A percentile compares a stretch with the other conserved stretches of the same genome.
phyloP scores from a whole-genome alignment of 768 basidiomycete genomes.

The Mrakia blollopis region DNA sequence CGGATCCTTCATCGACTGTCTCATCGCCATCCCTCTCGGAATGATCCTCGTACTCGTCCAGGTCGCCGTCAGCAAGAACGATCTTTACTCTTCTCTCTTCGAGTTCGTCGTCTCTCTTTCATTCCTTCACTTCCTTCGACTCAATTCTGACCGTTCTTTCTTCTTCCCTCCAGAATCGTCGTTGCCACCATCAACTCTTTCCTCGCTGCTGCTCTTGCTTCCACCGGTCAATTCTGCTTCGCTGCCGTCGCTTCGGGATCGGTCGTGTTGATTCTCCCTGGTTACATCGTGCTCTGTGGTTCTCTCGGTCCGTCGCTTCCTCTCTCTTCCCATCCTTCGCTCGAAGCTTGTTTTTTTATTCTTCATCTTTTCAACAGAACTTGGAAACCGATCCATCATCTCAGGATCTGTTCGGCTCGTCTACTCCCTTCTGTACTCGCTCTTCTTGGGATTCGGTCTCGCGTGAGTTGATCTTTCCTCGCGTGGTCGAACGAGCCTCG shows the following conservation, averaged over 20 bases:
- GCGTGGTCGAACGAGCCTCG: background rate
- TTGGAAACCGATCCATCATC: conserved; percentile 74
- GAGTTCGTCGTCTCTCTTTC: conserved; percentile 49
- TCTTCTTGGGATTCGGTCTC: conserved; percentile 65
- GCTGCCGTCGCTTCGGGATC: conserved; percentile 71
- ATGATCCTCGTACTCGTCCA: conserved; percentile 68
- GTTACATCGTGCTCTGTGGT: conserved; percentile 51
- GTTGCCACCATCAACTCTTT: conserved; percentile 73
- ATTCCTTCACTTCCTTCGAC: background rate
- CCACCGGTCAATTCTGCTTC: conserved; percentile 68
- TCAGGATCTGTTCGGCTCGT: conserved; percentile 78
- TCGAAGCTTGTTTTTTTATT: background rate
- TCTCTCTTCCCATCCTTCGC: background rate
- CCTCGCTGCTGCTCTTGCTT: conserved; percentile 65
- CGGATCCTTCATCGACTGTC: conserved; percentile 70
- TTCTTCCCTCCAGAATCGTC: conserved; percentile 57
- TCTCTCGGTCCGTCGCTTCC: conserved; percentile 48
- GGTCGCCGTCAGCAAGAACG: conserved; percentile 64
- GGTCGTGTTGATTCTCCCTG: conserved; percentile 62
- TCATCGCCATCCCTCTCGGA: conserved; percentile 69
- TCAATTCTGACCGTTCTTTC: background rate
- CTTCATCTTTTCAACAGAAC: conserved; percentile 46
- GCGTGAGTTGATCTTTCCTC: conserved; percentile 42
- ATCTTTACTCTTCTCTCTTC: conserved; percentile 74
- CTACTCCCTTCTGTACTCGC: conserved; percentile 68